A percentile compares a stretch with the other conserved stretches of the same genome.
Conservation (phyloP, 2,329 filamentous ascomycete species). For the Calycina marina region DNA sequence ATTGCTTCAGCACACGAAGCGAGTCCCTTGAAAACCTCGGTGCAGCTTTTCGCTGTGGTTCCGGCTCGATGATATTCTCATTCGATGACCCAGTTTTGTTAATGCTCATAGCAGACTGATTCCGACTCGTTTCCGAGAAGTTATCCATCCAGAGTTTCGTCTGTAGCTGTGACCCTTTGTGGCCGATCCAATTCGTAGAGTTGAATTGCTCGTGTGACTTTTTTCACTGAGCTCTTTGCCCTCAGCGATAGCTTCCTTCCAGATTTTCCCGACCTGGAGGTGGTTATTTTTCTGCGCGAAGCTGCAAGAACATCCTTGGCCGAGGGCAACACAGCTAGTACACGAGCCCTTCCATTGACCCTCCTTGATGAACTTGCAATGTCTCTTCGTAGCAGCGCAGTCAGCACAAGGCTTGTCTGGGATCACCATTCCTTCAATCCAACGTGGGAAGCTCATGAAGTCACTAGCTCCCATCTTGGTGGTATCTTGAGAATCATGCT, state of each 20-base stretch:
- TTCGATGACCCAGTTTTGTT: slow-evolving; percentile 29
- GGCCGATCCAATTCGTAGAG: slow-evolving; percentile 11
- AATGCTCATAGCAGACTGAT: slow-evolving; percentile 11
- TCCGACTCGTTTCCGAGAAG: slow-evolving; percentile 6
- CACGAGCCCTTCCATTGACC: slow-evolving; percentile 46
- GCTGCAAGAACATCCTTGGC: slow-evolving; percentile 42
- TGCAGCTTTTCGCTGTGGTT: slow-evolving; percentile 42
- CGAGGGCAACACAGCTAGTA: slow-evolving; percentile 46
- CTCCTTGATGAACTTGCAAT: slow-evolving; percentile 46
- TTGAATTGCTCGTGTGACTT: slow-evolving; percentile 4
- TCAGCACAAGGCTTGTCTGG: slow-evolving; percentile 31
- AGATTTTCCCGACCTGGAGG: too few species aligned
- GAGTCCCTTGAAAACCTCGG: slow-evolving; percentile 70
- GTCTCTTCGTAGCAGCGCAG: slow-evolving; percentile 36
- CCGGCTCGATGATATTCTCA: slow-evolving; percentile 42
- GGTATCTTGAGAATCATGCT: slow-evolving; percentile 21
- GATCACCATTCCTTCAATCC: slow-evolving; percentile 19
- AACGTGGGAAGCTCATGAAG: slow-evolving; percentile 25
- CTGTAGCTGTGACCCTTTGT: not conserved
- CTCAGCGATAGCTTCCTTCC: too few species aligned
- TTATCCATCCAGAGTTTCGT: slow-evolving; percentile 5
- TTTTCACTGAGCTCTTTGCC: not conserved
- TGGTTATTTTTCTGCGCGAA: too few species aligned
- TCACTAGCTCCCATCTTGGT: slow-evolving; percentile 27
- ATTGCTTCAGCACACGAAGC: slow-evolving; percentile 67